Evolutionary conservation across 495 filamentous ascomycete genomes (phyloP).

Genomic region (Podospora comata): DNA sequence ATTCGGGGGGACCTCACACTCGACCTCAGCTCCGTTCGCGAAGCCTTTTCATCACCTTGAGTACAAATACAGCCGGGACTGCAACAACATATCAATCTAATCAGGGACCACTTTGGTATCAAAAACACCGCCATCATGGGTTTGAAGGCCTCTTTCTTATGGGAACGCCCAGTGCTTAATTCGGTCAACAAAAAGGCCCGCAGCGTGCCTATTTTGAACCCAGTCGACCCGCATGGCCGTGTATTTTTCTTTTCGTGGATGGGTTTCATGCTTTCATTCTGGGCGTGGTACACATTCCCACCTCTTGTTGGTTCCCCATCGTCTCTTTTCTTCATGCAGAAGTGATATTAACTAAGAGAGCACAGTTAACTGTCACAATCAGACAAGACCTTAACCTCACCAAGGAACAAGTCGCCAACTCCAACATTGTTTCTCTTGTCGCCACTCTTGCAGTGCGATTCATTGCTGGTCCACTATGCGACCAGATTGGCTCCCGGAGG

Average conservation of each 20-base stretch:
- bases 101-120: background rate
- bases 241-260: constrained; percentile 95
- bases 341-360: background rate
- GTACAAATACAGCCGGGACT: background rate
- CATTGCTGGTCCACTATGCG: constrained; percentile 79
- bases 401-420: constrained; percentile 74
- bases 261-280: constrained; percentile 94
- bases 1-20: background rate
- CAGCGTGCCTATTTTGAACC: constrained; percentile 78
- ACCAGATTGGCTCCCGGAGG: constrained; percentile 75
- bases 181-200: constrained; percentile 76
- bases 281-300: constrained; percentile 87
- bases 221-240: constrained; percentile 75
- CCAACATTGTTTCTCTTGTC: constrained; percentile 81
- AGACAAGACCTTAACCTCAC: constrained; percentile 71
- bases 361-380: constrained; percentile 70
- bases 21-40: background rate
- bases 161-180: constrained; percentile 61
- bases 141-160: constrained; percentile 51
- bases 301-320: constrained; percentile 59
- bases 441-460: constrained; percentile 83
- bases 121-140: constrained; percentile 32
- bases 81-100: background rate
- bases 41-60: background rate
- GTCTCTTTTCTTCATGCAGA: background rate